phyloP scores from a whole-genome alignment of 768 basidiomycete species.

The Trametes coccinea region DNA sequence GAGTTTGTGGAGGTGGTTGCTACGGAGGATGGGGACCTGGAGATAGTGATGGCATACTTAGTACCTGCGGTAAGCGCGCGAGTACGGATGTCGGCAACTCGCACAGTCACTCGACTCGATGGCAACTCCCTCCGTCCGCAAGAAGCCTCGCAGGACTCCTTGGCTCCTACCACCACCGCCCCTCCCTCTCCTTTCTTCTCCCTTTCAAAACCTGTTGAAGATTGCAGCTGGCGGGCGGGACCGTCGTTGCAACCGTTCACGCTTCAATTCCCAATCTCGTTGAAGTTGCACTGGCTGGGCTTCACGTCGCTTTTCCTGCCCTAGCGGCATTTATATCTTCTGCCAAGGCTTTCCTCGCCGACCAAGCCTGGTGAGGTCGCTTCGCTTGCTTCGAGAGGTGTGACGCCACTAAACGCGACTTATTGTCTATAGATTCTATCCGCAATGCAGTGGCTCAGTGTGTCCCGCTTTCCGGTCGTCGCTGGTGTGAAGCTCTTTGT shows the following conservation, averaged over 20 bases:
- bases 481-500: constrained; percentile 23
- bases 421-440: background rate
- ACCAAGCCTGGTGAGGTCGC: constrained; percentile 9
- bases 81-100: background rate
- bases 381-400: background rate
- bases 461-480: constrained; percentile 13
- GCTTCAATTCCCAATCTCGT: constrained; percentile 10
- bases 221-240: constrained; percentile 35
- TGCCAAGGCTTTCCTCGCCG: constrained; percentile 21
- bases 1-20: constrained; percentile 5
- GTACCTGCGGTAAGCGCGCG: background rate
- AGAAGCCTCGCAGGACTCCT: constrained; percentile 15
- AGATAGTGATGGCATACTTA: constrained; percentile 2
- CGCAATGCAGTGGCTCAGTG: constrained; percentile 10
- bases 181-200: constrained; percentile 29
- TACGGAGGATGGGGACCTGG: background rate
- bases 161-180: constrained; percentile 21
- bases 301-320: constrained; percentile 35
- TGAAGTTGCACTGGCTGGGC: constrained; percentile 31
- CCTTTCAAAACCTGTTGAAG: constrained; percentile 21
- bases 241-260: constrained; percentile 31
- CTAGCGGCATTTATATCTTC: constrained; percentile 42
- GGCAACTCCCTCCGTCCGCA: constrained; percentile 16
- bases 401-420: constrained; percentile 9
- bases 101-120: background rate